phyloP scores from a whole-genome alignment of 306 rosid genomes.

The Macrotyloma uniflorum region DNA sequence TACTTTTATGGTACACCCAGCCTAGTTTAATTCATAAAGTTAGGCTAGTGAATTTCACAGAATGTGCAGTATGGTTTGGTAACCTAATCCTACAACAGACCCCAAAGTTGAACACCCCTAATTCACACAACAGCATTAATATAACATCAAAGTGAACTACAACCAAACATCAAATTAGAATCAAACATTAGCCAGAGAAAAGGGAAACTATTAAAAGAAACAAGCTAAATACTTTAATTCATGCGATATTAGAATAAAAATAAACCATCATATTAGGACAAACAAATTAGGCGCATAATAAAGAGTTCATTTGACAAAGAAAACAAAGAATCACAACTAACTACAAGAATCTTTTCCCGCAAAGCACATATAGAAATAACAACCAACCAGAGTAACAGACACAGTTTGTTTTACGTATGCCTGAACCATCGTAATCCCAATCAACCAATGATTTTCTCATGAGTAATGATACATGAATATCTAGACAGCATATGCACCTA shows the following conservation, averaged over 20 bases:
- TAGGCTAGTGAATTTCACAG: background rate
- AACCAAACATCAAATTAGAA: background rate
- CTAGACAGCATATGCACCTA: background rate
- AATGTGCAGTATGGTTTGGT: slow-evolving; percentile 3
- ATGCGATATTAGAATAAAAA: background rate
- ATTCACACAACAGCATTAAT: slow-evolving; percentile 15
- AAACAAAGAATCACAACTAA: background rate
- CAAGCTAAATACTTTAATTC: background rate
- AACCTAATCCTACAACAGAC: slow-evolving; percentile 23
- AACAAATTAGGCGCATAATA: background rate
- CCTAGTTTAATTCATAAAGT: background rate
- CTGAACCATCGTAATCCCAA: background rate
- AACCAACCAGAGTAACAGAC: background rate
- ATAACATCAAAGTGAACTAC: slow-evolving; percentile 4
- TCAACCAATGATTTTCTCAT: background rate
- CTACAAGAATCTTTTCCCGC: background rate
- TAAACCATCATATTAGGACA: background rate
- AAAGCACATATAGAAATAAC: background rate
- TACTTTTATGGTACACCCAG: background rate
- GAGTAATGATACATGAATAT: background rate
- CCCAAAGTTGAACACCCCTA: background rate
- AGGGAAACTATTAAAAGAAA: background rate
- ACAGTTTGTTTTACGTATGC: background rate
- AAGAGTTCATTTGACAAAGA: background rate
- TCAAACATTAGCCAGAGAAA: background rate